Percentiles rank a stretch among this genome's conserved stretches.
Evolutionary conservation across 345 rosid species (phyloP).

Genomic region (Corchorus olitorius): DNA sequence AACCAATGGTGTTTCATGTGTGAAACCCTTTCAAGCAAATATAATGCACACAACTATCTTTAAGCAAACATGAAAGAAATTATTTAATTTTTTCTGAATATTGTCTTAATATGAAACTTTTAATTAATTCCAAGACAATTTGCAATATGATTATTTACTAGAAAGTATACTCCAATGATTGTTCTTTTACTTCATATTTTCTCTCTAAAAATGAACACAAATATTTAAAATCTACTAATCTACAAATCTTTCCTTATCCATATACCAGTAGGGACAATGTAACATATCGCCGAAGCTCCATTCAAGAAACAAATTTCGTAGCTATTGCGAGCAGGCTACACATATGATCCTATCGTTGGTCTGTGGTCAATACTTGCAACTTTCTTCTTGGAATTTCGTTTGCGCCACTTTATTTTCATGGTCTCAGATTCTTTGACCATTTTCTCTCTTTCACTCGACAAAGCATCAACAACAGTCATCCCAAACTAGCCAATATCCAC

Average conservation of each 20-base stretch:
- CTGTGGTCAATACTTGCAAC: constrained; percentile 45
- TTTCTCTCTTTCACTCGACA: constrained; percentile 68
- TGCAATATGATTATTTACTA: no score
- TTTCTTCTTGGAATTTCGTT: constrained; percentile 48
- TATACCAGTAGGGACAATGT: constrained; percentile 90
- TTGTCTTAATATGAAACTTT: no score
- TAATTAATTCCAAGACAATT: no score
- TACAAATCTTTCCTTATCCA: constrained; percentile 46
- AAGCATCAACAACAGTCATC: constrained; percentile 74
- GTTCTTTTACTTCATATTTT: no score
- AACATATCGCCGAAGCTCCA: constrained; percentile 94
- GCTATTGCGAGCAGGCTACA: constrained; percentile 72
- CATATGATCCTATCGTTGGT: constrained; percentile 72
- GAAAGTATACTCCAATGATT: no score
- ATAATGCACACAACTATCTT: no score
- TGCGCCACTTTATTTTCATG: constrained; percentile 36
- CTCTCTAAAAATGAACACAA: no score
- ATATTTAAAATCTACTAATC: background rate
- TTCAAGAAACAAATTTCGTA: constrained; percentile 71
- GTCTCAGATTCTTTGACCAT: constrained; percentile 58
- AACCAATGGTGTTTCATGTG: no score
- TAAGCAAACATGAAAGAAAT: no score
- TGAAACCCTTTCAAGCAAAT: no score
- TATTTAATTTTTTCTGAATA: no score
- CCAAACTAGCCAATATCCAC: constrained; percentile 87